Base-by-base conservation (phyloP, 768 basidiomycete genomes). In the Dacryopinax primogenitus region DNA sequence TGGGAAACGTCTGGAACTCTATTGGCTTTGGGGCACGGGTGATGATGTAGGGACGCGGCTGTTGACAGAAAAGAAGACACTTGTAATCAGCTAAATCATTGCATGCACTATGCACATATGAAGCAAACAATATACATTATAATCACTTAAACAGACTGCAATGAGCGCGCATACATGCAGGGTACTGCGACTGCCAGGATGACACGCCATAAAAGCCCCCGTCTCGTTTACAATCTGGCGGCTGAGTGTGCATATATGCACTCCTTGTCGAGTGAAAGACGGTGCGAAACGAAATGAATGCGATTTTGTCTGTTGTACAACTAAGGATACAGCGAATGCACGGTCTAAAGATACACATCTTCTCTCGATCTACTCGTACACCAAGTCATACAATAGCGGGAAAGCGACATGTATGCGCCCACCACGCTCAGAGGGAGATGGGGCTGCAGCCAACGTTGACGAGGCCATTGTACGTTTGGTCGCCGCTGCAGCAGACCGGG, bases 281-380 rank as follows among this genome's bases (percentile, higher is more conserved):
- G 9, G 18, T 30, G 23, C 26, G 51, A 11, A 13, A 47, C 45
- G 45, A 58, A 58, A 58, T 30, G 51, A 58, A 58, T 58, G 51
- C 26, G 51, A 39, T 58, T 58, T 58, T 58, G 51, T 58, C 51
- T 58, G 12, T 58, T 58, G 51, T 58, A 58, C 51, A 58, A 11
- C 41, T 58, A 58, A 3, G 51, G 51, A 58, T 58, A 58, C 51
- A 58, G 51, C 51, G 26, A 58, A 58, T 58, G 26, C 51, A 58
- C 51, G 32, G 18, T 23, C 51, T 58, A 7, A 58, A 4, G 23
- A 26, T 4, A 58, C 21, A 58, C 51, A 28, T n/a, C n/a, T n/a
- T n/a, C 51, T 18, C 51, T 30, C 51, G 26, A 28, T 15, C 3
- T 58, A 58, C 51, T 58, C 51, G 23, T 58, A 58, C 51, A 58